These are phyloP conservation scores for Dothistroma pini DNA, from an alignment of 2,329 filamentous ascomycete genomes.

Conservation along the genomic window DNA sequence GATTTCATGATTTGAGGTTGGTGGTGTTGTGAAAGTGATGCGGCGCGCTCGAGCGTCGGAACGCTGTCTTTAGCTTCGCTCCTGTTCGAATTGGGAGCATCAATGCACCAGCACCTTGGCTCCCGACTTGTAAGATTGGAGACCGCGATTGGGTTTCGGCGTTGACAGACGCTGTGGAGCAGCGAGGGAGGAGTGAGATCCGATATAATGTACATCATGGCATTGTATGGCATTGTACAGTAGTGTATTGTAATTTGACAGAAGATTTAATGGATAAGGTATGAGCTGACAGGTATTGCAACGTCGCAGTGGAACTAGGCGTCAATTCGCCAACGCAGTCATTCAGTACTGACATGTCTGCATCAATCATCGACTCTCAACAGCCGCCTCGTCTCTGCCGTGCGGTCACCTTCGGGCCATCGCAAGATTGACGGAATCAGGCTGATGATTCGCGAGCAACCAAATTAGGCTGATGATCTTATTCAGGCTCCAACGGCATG, in stretches of 20 bases:
- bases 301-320: neutral
- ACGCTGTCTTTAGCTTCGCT: too few species aligned
- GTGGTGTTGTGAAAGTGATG: neutral
- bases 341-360: neutral
- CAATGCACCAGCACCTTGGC: too few species aligned
- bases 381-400: neutral
- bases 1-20: neutral
- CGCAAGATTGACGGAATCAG: neutral
- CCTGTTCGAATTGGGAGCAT: too few species aligned
- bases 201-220: neutral
- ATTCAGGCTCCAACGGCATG: constrained; percentile 30
- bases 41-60: too few species aligned
- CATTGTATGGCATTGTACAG: neutral
- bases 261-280: neutral
- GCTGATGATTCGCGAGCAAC: constrained; percentile 29
- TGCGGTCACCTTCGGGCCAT: neutral
- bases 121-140: too few species aligned
- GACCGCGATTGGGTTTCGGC: too few species aligned
- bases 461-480: constrained; percentile 31
- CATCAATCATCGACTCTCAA: neutral
- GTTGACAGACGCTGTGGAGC: too few species aligned
- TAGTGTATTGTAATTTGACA: neutral
- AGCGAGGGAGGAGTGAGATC: too few species aligned
- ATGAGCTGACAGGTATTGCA: neutral
- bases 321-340: neutral